Percentiles rank a stretch among this genome's conserved stretches.
These are phyloP conservation scores for Cymbopogon citratus DNA, from an alignment of 176 grass and related monocot species.

Conservation along the genomic window DNA sequence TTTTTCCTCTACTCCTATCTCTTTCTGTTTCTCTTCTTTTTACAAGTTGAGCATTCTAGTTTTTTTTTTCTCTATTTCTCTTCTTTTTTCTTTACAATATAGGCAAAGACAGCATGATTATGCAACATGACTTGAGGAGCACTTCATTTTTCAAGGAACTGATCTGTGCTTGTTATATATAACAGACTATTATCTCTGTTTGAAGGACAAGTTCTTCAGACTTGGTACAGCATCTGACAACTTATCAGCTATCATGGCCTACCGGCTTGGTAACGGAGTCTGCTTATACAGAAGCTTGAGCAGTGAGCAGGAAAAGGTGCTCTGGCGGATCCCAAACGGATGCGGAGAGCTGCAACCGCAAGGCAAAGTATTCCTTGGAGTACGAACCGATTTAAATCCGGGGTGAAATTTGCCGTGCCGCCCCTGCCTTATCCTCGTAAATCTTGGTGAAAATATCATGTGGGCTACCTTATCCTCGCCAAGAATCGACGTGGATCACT, in stretches of 20 bases:
- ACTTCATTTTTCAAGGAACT: background rate
- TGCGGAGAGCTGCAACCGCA: conserved; percentile 10
- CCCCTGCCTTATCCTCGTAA: background rate
- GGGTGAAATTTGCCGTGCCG: background rate
- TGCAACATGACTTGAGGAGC: background rate
- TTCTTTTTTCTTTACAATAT: background rate
- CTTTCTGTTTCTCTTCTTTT: background rate
- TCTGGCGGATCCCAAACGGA: background rate
- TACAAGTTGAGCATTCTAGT: background rate
- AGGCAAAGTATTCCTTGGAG: background rate
- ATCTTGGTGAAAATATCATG: too few relatives aligned
- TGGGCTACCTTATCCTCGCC: background rate
- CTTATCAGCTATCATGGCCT: background rate
- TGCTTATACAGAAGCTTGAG: background rate
- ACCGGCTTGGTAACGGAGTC: background rate
- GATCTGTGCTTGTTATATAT: too few relatives aligned
- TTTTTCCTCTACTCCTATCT: background rate
- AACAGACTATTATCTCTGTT: too few relatives aligned
- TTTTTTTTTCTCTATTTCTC: too few relatives aligned
- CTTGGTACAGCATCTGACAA: background rate
- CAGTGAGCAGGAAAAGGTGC: background rate
- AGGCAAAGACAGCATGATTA: too few relatives aligned
- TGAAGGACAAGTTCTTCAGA: too few relatives aligned
- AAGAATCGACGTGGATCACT: conserved; percentile 3
- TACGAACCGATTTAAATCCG: background rate